Base-by-base conservation (phyloP, 169 alveolate species). In the Theileria parva region DNA sequence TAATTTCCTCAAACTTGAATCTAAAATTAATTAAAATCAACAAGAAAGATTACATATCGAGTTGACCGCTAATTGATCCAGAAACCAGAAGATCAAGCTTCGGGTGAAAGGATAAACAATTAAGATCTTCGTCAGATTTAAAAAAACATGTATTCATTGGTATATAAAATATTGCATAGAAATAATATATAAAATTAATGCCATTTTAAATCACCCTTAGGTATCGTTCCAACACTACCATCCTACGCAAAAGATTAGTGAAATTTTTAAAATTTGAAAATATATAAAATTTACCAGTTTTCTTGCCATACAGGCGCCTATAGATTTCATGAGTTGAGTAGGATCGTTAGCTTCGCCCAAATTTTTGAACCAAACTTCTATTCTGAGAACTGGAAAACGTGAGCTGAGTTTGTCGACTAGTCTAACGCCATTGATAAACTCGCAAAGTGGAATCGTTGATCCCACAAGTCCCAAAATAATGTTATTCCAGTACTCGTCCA, bases 401-500 rank as follows among this genome's bases (percentile, higher is more conserved):
- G 63, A 60, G 34, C 76, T 80, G 60, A 84, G 69, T 63, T 84
- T 84, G 77, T 84, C 90, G 11, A 84, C 95, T 74, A 92, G 77
- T 50, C 95, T 84, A 53, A 92, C 89, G 37, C 95, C 95, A 57
- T 88, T 92, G 25, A 92, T 89, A 59, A 88, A 77, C 39, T 92
- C 75, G 50, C 89, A 87, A 25, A 85, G 88, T 37, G 91, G 86
- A 50, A 92, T 76, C 61, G 88, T 92, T 61, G 91, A 87, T 21
- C 95, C 95, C 44, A 92, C 87, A 27, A 92, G 85, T 2, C 94
- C 95, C 44, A 92, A 85, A 17, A 91, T 92, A 23, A 92, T 86
- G 74, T 92, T 92, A 74, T 92, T 92, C 95, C 95, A 92, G 81
- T 84, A 91, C 65, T 92, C 95, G 71, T 92, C 95, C 32, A 92